Conservation (phyloP, 78 protist species). For the Dictyostelium intermedium region DNA sequence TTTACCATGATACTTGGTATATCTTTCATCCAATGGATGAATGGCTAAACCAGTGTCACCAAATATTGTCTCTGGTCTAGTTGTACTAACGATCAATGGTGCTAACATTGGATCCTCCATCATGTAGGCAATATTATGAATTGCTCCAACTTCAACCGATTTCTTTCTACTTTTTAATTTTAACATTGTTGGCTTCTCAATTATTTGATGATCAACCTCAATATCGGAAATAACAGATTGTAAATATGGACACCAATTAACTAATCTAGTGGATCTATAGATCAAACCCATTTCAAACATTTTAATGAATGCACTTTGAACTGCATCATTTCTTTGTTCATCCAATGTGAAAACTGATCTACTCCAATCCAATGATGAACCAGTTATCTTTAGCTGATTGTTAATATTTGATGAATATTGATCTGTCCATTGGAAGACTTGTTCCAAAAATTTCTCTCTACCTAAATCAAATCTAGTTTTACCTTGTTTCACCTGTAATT, state of each 20-base stretch:
- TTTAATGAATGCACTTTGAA: slow-evolving; percentile 89
- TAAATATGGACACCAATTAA: slow-evolving; percentile 93
- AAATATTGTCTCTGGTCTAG: slow-evolving; percentile 97
- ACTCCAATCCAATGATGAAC: slow-evolving; percentile 95
- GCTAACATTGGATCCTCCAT: neutral
- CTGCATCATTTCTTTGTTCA: slow-evolving; percentile 76
- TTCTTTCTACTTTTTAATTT: slow-evolving; percentile 23
- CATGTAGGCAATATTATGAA: slow-evolving; percentile 54
- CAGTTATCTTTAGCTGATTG: slow-evolving; percentile 81
- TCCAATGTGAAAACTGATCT: slow-evolving; percentile 91
- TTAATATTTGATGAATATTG: slow-evolving; percentile 81
- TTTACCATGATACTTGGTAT: slow-evolving; percentile 82
- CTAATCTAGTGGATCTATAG: slow-evolving; percentile 85
- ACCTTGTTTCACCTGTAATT: slow-evolving; percentile 6
- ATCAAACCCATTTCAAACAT: slow-evolving; percentile 77
- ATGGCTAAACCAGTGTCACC: slow-evolving; percentile 96
- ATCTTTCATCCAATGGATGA: slow-evolving; percentile 91
- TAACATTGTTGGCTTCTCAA: slow-evolving; percentile 22
- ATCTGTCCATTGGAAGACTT: slow-evolving; percentile 93
- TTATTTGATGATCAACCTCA: slow-evolving; percentile 83
- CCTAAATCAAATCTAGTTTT: slow-evolving; percentile 82
- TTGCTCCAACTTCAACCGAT: slow-evolving; percentile 73
- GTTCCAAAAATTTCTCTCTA: slow-evolving; percentile 77
- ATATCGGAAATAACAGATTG: slow-evolving; percentile 95
- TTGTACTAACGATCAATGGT: slow-evolving; percentile 90